These are phyloP conservation scores for Calonectria pteridis DNA, from an alignment of 2,329 filamentous ascomycete species.

Conservation along the genomic window DNA sequence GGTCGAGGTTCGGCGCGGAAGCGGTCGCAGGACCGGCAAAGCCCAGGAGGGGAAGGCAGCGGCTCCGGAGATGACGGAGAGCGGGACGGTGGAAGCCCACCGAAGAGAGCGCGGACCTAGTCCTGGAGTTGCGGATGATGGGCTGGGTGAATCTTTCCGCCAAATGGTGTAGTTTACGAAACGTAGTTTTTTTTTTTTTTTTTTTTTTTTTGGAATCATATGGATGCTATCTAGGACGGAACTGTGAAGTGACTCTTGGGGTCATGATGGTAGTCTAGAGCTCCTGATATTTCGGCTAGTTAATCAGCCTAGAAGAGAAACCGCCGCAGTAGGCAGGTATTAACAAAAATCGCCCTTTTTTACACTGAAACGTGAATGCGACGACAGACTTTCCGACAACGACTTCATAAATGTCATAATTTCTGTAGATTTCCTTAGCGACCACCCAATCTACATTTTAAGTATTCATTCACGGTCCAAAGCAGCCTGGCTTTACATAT, in stretches of 20 bases:
- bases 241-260: neutral
- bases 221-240: neutral
- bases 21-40: neutral
- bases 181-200: neutral
- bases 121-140: neutral
- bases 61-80: neutral
- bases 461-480: no score
- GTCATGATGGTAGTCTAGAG: neutral
- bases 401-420: no score
- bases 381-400: neutral
- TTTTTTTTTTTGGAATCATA: neutral
- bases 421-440: no score
- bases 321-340: neutral
- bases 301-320: neutral
- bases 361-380: neutral
- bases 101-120: neutral
- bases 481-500: no score
- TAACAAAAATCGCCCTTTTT: neutral
- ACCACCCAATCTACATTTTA: no score
- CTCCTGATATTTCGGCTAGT: conserved; percentile 1
- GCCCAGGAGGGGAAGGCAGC: neutral
- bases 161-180: neutral
- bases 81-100: neutral
- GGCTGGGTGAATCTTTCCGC: neutral
- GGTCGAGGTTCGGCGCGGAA: neutral